Conservation (phyloP, 441 rosid species). For the Pelargonium australe region DNA sequence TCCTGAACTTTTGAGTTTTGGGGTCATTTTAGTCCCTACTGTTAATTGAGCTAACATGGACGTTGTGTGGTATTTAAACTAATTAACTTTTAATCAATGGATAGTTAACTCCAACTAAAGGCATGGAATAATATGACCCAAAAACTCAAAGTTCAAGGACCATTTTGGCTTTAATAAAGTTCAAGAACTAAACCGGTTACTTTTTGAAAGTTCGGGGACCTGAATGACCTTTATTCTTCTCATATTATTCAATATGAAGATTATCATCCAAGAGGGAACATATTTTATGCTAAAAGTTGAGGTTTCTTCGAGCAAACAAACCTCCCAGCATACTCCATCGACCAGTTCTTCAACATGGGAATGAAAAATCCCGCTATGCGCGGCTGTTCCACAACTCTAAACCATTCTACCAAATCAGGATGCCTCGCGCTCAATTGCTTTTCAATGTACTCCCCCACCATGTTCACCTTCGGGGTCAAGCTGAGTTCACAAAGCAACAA, state of each 20-base stretch:
- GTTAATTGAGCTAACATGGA: too few relatives aligned
- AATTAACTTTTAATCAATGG: too few relatives aligned
- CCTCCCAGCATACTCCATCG: slow-evolving; percentile 75
- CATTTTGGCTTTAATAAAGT: too few relatives aligned
- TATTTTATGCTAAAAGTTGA: slow-evolving; percentile 16
- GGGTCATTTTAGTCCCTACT: too few relatives aligned
- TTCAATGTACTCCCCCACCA: slow-evolving; percentile 40
- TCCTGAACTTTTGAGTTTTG: too few relatives aligned
- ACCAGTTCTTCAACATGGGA: slow-evolving; percentile 66
- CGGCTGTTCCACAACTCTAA: slow-evolving; percentile 51
- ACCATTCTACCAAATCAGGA: slow-evolving; percentile 47
- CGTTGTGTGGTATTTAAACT: too few relatives aligned
- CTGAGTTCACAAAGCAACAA: slow-evolving; percentile 31
- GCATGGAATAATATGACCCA: too few relatives aligned
- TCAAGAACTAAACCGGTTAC: too few relatives aligned
- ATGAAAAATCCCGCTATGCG: slow-evolving; percentile 44
- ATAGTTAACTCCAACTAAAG: too few relatives aligned
- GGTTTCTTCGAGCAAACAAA: slow-evolving; percentile 28
- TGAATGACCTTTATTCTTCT: too few relatives aligned
- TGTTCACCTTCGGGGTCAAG: slow-evolving; percentile 38
- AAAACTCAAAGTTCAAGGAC: too few relatives aligned
- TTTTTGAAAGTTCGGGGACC: too few relatives aligned
- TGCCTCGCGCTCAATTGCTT: slow-evolving; percentile 38
- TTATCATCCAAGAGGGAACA: slow-evolving; percentile 1
- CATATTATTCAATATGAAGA: neutral